Evolutionary conservation across 2,329 filamentous ascomycete species (phyloP), one percentile per base, ranked within the genome.

Genomic region (Botrytis paeoniae): DNA sequence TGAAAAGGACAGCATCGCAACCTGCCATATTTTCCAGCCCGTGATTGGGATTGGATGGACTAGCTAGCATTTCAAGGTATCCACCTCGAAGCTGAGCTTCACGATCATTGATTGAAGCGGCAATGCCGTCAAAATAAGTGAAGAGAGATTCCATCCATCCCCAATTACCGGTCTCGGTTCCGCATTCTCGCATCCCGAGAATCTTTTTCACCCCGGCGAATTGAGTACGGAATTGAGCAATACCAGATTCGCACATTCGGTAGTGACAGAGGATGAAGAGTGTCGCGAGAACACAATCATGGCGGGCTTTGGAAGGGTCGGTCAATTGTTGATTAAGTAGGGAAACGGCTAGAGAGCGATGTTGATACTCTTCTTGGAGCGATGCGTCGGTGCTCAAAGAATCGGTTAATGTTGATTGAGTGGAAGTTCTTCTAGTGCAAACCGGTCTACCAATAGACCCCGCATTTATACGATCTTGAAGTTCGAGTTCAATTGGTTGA

Each of bases 121-220:
- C 94, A 83, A 98, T 93, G 72, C 95, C 93, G 81, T 98, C 95
- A 80, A 97, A 97, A 86, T 95, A 97, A 48, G 93, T 96, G 80
- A 98, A 98, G 77, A 97, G 90, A 60, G 93, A 91, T 79, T 97
- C 93, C 85, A 97, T 95, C 95, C 95, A 98, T 20, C 91, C 89
- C 73, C 93, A 92, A 74, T 94, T 92, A 69, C 89, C 84, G 20
- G 85, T 85, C 63, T 88, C 82, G 79, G 89, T 79, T 80, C 86
- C 83, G 80, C 89, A 85, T 76, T 92, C 88, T 74, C 94, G 88
- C 83, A 97, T 89, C 6, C 91, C 89, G 18, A 98, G 87, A 45
- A 98, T 89, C 84, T 97, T 97, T 83, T 94, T 95, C 57, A 98
- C 94, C 0, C 95, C 95, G 0, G 94, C 94, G 79, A 98, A 94